Evolutionary conservation across 1,284 basidiomycete species (phyloP), one percentile per base, ranked within the genome.

Genomic region (Sutorius eximius): DNA sequence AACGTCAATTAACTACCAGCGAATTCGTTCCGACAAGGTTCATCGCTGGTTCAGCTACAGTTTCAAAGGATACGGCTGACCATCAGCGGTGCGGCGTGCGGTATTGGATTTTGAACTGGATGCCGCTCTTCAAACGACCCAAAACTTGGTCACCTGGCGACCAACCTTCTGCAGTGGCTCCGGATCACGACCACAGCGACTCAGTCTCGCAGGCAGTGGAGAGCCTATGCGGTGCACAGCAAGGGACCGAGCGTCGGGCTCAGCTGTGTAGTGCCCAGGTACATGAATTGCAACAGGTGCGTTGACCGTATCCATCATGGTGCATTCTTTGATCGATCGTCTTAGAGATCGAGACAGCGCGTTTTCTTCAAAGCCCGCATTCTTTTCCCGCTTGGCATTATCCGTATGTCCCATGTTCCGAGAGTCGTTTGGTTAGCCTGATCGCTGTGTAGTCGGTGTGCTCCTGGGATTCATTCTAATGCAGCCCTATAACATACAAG

Each of bases 401-500:
- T 81, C 37, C 53, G 80, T 82, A 52, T 52, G 76, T 69, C 22
- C 16, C 16, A 10, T n/a, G 2, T 11, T 33, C 6, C 9, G 9
- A 27, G 29, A 3, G 8, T 43, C 2, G 18, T 47, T 8, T 29
- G 15, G 10, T 29, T 1, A 38, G 18, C 22, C 41, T 66, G 22
- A 66, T 5, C 20, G 2, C n/a, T 24, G 30, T n/a, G 2, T 57
- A 91, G 89, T 87, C 47, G 87, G 88, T 15, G 72, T 80, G n/a
- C 62, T 85, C 32, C 63, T 88, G 8, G 86, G 82, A 30, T 78
- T 86, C 55, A 69, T 77, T 12, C 75, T 87, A 56, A 78, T 88
- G 45, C 80, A 86, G 57, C 84, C 82, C 5, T 70, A 76, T 55
- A 82, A 86, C 65, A 76, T 89, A 12, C 80, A 82, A 49, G 77